Evolutionary conservation across 768 basidiomycete species (phyloP), one percentile per base, ranked within the genome.

Genomic region (Tylopilus sp.): DNA sequence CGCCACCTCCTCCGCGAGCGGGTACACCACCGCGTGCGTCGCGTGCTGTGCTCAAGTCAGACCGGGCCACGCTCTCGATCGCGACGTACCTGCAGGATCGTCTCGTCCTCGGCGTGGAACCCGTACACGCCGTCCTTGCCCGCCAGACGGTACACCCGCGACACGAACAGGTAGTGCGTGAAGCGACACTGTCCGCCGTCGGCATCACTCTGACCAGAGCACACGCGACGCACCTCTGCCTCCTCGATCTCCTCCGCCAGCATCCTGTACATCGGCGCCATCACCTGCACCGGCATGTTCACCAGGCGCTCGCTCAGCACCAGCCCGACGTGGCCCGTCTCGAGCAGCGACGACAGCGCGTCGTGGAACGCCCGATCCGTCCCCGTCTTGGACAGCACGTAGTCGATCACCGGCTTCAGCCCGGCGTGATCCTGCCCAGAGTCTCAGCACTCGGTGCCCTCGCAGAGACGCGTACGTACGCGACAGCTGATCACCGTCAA

Each of bases 231-330:
- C 86, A 81, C 70, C 4, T n/a, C n/a, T n/a, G 89, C 89, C 74
- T 78, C 83, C 33, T 83, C 74, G n/a, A 97, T 74, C 68, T 99
- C 96, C 43, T 89, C 84, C 0, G 76, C 72, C 22, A 98, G 77
- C 89, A 98, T 93, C 40, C 78, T 78, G 69, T 95, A 98, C 85
- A 97, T 87, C 1, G 92, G 94, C 6, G 93, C 88, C 10, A 95
- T 79, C 31, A 94, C 83, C 61, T 98, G 92, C 14, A 93, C 87
- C 0, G 96, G 96, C 86, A 99, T 95, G 68, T 98, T 99, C 59
- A 97, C 78, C 46, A 98, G 76, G 1, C 96, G 79, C 68, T 97
- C 92, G 57, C 86, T 89, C 58, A 99, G 75, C 10, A 98, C 78
- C 17, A 97, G 77, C 3, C 92, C 96, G 42, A 96, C 82, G 55